Base-by-base conservation (phyloP, 345 rosid species). In the Psidium friedrichsthalianum region DNA sequence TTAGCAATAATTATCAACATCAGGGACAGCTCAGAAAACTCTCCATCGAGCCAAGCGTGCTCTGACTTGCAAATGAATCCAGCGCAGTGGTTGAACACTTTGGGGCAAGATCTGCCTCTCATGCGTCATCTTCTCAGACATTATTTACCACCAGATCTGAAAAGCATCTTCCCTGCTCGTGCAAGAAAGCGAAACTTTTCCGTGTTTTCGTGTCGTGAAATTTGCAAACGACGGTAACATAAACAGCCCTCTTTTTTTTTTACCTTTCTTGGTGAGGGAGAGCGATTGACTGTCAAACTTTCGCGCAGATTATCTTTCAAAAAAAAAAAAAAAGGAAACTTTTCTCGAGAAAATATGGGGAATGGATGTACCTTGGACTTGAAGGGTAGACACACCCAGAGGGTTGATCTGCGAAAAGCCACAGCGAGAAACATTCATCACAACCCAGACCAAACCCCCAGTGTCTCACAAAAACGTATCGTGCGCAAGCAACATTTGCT, bases 391-490 rank as follows among this genome's bases (percentile, higher is more conserved):
- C 80, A 51, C 97, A 94, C 18, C 91, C 90, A 86, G 91, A 83
- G 83, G 84, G 78, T 64, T 89, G 91, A 89, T 84, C 96, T 94
- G 88, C 88, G 90, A 84, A 85, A 82, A n/a, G 69, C n/a, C 86
- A 86, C 51, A 47, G 44, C 18, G 49, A 58, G 29, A 58, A 58
- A 80, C 32, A 78, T 59, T 51, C 27, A n/a, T 69, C n/a, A 81
- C n/a, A 57, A 82, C 57, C 24, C 47, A 51, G 9, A 76, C 40
- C 40, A 78, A 40, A 16, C 14, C 29, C 25, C 40, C 27, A 61
- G 25, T 25, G 25, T 25, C 32, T 57, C 85, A 49, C 42, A 44
- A 51, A 25, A 27, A 49, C 80, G 36, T 52, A 59, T 44, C 82
- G 49, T 61, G 4, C 51, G 8, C 36, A 44, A 22, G 27, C 44